phyloP scores from a whole-genome alignment of 768 basidiomycete genomes.

The Cytidiella melzeri region DNA sequence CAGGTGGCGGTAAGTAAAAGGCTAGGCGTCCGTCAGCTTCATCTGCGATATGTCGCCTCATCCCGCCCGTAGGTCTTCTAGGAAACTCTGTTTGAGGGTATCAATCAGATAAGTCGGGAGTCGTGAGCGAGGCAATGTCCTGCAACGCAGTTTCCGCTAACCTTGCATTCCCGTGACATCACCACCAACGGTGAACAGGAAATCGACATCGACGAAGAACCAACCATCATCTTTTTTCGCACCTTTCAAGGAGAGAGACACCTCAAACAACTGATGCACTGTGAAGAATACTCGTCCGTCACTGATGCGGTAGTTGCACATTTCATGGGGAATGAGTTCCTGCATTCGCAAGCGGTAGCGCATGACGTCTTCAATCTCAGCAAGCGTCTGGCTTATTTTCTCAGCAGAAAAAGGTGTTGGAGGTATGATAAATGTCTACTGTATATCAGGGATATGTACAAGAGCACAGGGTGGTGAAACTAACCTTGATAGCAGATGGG shows the following conservation, averaged over 20 bases:
- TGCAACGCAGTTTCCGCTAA: conserved; percentile 22
- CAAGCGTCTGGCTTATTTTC: conserved; percentile 58
- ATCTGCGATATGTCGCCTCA: conserved; percentile 63
- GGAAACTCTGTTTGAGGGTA: conserved; percentile 78
- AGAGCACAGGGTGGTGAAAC: conserved; percentile 5
- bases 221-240: conserved; percentile 67
- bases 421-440: conserved; percentile 67
- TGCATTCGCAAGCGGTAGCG: conserved; percentile 72
- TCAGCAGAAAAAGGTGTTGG: conserved; percentile 57
- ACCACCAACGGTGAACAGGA: conserved; percentile 66
- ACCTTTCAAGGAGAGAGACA: conserved; percentile 68
- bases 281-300: conserved; percentile 78
- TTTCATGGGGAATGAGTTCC: conserved; percentile 78
- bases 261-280: conserved; percentile 66
- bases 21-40: conserved; percentile 67
- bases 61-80: conserved; percentile 51
- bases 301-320: conserved; percentile 65
- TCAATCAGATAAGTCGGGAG: not conserved
- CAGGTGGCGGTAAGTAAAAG: conserved; percentile 49
- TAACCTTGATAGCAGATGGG: conserved; percentile 75
- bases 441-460: not conserved
- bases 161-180: conserved; percentile 71
- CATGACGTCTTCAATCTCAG: conserved; percentile 70
- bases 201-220: conserved; percentile 80
- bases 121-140: too few relatives aligned